Base-by-base conservation (phyloP, 768 basidiomycete species). In the Podaxis sp. region DNA sequence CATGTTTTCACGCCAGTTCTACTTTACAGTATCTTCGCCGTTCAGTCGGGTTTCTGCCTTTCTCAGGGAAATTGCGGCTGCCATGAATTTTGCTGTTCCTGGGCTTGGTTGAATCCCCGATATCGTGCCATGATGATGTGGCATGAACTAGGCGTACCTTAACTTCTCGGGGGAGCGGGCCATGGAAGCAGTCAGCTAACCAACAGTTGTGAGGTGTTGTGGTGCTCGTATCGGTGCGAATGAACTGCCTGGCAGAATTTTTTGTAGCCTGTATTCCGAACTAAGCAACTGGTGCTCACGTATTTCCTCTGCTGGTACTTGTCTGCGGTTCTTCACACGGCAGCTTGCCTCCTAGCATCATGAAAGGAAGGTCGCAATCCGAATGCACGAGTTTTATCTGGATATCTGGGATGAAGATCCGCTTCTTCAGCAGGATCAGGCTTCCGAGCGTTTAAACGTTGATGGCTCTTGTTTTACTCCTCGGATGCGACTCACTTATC, bases 371-470 rank as follows among this genome's bases (percentile, higher is more conserved):
- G 13, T 14, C 21, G 14, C 21, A 40, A 21, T 16, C 54, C 54
- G 37, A 14, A 42, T 13, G 23, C 46, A 50, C n/a, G 51, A 53
- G 46, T 32, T 3, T 35, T 38, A 36, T 21, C n/a, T 52, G 36
- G 37, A 50, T 25, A 16, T 40, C 50, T 47, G 38, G 23, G 16
- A 25, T 35, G 40, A 46, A 40, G 59, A 60, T 60, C 59, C 53
- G 51, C 51, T 60, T 50, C 51, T 42, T 32, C 21, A 36, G 7
- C 28, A 16, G 42, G 48, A 53, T 46, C 50, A 46, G 27, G 18
- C 51, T 60, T 47, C 42, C 27, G n/a, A 53, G 32, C 52, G 52
- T 42, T 60, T 35, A 52, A 36, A 53, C 18, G 14, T 23, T 28
- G 50, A 59, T 42, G 36, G 50, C 14, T 51, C 32, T 32, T 32